Evolutionary conservation across 2,329 filamentous ascomycete species (phyloP), one percentile per base, ranked within the genome.

Genomic region (Exophiala sideris): DNA sequence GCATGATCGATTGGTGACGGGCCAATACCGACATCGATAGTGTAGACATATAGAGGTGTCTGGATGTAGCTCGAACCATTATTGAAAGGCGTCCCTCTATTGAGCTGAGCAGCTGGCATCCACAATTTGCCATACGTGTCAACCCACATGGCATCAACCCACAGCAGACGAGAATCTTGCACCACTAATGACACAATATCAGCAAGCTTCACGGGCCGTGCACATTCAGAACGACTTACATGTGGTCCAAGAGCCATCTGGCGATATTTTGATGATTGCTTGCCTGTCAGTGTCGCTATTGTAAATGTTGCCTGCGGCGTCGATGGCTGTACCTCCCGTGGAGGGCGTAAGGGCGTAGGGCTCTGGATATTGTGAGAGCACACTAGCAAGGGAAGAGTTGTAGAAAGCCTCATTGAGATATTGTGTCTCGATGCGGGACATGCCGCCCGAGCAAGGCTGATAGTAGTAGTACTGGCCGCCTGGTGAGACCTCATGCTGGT

Each of bases 401-500:
- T 67, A 65, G 48, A 68, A 64, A 1, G 68, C 62, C 20, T 62
- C 57, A 41, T 71, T 65, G n/a, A 72, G 58, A 36, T 63, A 69
- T 18, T 59, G 56, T 0, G 69, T 73, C 48, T 67, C 58, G 54
- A 73, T 68, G 5, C 67, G 64, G 38, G 54, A 68, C 56, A 74
- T 58, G 1, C 69, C 67, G 10, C 71, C 71, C 40, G 59, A 67
- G 3, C 64, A 61, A 6, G 71, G 69, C 50, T 73, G 69, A 50
- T 70, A 73, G 58, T 73, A 73, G 38, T 68, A 63, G 34, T 64
- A 72, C 16, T 65, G 58, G 2, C 67, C 69, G 41, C 72, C 67
- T 1, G 71, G 70, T 0, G 68, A 71, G 5, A 73, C 69, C 58
- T 73, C 71, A n/a, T 69, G 65, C 49, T 73, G 70, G 52, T 72